Base-by-base conservation (phyloP, 352 stramenopile genomes). In the Phytophthora lateralis region DNA sequence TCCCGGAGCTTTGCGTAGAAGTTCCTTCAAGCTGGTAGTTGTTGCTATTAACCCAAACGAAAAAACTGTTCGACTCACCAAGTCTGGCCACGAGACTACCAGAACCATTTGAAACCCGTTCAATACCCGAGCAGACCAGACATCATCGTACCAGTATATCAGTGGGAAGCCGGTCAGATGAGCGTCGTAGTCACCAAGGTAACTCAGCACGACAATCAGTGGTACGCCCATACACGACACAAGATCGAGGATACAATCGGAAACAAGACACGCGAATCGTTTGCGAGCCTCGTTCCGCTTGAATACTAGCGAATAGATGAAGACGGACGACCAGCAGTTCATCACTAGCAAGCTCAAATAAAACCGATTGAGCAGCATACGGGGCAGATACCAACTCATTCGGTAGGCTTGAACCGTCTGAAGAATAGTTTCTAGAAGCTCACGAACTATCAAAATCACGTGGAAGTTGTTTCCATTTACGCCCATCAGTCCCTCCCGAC, bases 71-170 rank as follows among this genome's bases (percentile, higher is more conserved):
- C 55, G 49, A 32, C 57, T 70, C 9, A 37, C 51, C 15, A 76
- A 50, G 17, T 76, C 68, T 6, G 21, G 48, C 54, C 59, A 69
- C 2, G 68, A 76, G 26, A 69, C 50, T 7, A 76, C 62, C 6
- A 73, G 17, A 29, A 76, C 51, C 42, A 73, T 62, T 50, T 69
- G 63, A 27, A 76, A 59, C 41, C 73, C 63, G 54, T 76, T 70
- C 14, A 73, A 12, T 8, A 65, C 60, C 18, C 51, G 53, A 3
- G 59, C 67, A 10, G 50, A 45, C 63, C 68, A 76, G 18, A 52
- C 44, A 20, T 72, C 67, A 41, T 75, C 38, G 24, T 71, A 69
- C 67, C 67, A 75, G 1, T 47, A 27, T 4, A 42, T 17, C 5
- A 65, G 10, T 5, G 35, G 30, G 29, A 75, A 75, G 3, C 63